Percentiles rank a stretch among this genome's conserved stretches.
These are phyloP conservation scores for Albizia julibrissin DNA, from an alignment of 306 rosid genomes.

Conservation along the genomic window DNA sequence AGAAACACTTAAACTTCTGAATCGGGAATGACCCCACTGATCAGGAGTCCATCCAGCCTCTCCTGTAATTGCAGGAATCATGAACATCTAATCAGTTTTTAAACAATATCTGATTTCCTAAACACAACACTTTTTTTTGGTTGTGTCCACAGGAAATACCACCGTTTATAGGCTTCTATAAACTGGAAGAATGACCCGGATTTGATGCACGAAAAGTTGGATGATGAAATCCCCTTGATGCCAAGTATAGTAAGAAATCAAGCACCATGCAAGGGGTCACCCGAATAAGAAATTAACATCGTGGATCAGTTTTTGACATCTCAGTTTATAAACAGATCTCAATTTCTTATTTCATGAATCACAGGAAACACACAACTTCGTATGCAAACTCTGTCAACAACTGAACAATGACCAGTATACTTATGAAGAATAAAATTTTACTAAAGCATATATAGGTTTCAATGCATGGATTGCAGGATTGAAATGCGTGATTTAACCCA, in stretches of 20 bases:
- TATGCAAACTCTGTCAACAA: background rate
- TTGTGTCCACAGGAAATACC: background rate
- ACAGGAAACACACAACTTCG: slow-evolving; percentile 11
- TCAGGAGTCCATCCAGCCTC: slow-evolving; percentile 98
- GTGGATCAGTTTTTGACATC: background rate
- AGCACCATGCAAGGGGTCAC: background rate
- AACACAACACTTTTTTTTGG: background rate
- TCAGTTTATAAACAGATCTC: background rate
- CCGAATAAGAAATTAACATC: background rate
- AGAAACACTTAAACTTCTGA: slow-evolving; percentile 54
- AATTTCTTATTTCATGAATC: slow-evolving; percentile 1
- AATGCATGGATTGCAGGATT: background rate
- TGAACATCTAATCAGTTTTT: slow-evolving; percentile 29
- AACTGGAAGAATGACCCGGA: background rate
- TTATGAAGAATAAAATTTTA: background rate
- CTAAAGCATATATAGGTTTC: background rate
- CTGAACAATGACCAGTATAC: background rate
- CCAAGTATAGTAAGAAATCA: background rate
- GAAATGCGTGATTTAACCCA: slow-evolving; percentile 25
- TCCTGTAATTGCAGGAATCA: slow-evolving; percentile 57
- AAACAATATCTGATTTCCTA: slow-evolving; percentile 4
- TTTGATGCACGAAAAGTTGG: background rate
- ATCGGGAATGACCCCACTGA: slow-evolving; percentile 89
- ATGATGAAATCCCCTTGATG: background rate
- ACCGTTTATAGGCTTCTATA: background rate